phyloP scores from a whole-genome alignment of 2,329 filamentous ascomycete genomes.

The Fusarium humuli region DNA sequence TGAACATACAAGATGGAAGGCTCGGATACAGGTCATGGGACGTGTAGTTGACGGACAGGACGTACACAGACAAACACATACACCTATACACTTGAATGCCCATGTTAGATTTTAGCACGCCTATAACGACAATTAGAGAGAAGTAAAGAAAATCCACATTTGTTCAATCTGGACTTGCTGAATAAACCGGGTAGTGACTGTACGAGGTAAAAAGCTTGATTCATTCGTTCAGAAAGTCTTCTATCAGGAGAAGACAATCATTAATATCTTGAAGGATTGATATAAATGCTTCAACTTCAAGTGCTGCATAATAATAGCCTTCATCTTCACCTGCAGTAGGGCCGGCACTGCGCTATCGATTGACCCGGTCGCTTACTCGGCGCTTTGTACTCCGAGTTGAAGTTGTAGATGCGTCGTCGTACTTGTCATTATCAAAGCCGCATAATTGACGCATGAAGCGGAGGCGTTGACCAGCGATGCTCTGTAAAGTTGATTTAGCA shows the following conservation, averaged over 20 bases:
- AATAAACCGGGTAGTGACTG: neutral
- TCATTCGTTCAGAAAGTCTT: neutral
- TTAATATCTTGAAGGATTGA: neutral
- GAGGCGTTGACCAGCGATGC: conserved; percentile 65
- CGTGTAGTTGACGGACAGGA: conserved; percentile 12
- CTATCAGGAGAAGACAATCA: neutral
- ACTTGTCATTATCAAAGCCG: conserved; percentile 56
- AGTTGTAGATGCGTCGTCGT: neutral
- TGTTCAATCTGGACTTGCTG: neutral
- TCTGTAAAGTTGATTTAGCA: conserved; percentile 54
- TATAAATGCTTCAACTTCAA: neutral
- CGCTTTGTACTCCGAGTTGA: conserved; percentile 29
- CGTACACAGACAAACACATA: conserved; percentile 7
- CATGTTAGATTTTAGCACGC: conserved; percentile 19
- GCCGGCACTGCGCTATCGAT: conserved; percentile 18
- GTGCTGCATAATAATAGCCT: neutral
- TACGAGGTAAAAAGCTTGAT: neutral
- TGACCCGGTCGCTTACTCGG: conserved; percentile 28
- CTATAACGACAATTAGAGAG: conserved; percentile 19
- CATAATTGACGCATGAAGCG: conserved; percentile 68
- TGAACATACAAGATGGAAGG: conserved; percentile 15
- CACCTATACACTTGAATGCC: conserved; percentile 6
- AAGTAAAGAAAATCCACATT: conserved; percentile 5
- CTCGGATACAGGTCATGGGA: conserved; percentile 1
- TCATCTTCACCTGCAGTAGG: neutral